These are phyloP conservation scores for Clathrospora elynae DNA, from an alignment of 2,329 filamentous ascomycete species.

Conservation along the genomic window DNA sequence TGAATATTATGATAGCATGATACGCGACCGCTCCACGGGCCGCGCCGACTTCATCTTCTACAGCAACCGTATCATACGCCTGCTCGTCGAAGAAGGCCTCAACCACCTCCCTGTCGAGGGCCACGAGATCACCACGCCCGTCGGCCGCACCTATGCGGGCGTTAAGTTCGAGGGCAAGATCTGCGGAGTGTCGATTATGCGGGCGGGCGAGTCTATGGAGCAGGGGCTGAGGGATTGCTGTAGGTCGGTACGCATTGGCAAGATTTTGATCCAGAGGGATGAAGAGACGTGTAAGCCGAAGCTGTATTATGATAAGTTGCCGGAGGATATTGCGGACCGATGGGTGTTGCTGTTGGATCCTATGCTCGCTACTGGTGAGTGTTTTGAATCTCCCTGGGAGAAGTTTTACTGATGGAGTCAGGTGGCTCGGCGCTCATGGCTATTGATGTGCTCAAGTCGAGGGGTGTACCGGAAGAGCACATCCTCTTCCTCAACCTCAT, in stretches of 20 bases:
- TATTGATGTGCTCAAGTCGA: constrained; percentile 86
- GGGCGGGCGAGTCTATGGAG: constrained; percentile 97
- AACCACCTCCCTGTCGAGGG: constrained; percentile 94
- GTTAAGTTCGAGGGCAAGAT: constrained; percentile 98
- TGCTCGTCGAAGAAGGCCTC: constrained; percentile 94
- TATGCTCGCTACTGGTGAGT: constrained; percentile 95
- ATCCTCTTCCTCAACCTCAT: constrained; percentile 97
- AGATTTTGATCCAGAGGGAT: constrained; percentile 96
- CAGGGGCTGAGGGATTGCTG: constrained; percentile 95
- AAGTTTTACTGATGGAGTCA: constrained; percentile 45
- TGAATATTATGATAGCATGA: constrained; percentile 69
- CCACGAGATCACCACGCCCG: constrained; percentile 87
- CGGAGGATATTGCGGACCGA: constrained; percentile 86
- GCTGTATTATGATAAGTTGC: constrained; percentile 97
- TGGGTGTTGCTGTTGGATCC: constrained; percentile 95
- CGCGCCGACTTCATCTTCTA: constrained; percentile 99
- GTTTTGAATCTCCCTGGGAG: not conserved
- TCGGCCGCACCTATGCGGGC: constrained; percentile 84
- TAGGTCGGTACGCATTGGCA: constrained; percentile 95
- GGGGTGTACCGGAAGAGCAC: constrained; percentile 90
- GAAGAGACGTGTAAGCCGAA: constrained; percentile 92
- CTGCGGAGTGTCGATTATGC: constrained; percentile 97
- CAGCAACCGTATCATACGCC: constrained; percentile 94
- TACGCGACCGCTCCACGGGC: constrained; percentile 85
- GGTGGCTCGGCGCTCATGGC: constrained; percentile 97